Base-by-base conservation (phyloP, 2,329 filamentous ascomycete species). In the Epichloe gansuensis region DNA sequence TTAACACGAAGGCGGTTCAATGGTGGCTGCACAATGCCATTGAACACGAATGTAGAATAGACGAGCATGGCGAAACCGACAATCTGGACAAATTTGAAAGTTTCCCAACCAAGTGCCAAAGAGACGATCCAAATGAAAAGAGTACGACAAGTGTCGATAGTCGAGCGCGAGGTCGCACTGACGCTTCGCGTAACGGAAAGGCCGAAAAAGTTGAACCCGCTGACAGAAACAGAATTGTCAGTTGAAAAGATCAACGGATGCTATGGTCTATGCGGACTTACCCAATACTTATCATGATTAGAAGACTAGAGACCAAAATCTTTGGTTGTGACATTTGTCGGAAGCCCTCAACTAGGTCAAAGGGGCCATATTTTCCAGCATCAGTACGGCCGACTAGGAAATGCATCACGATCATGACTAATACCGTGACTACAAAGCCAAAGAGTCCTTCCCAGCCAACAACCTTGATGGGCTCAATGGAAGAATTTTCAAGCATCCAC, bases 211-310 rank as follows among this genome's bases (percentile, higher is more conserved):
- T 98, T 98, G 79, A 97, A 98, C 51, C 91, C 90, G 57, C 89
- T 94, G 35, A 42, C 34, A 55, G 21, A 42, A 55, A 51, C 4
- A 53, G 51, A 56, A 53, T 65, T 53, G 61, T 43, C 50, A 50
- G 55, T 3, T 34, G n/a, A n/a, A 9, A 34, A 36, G 25, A 39
- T 27, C 8, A 8, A 21, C 31, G 25, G 15, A 9, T 31, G 13
- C 25, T 35, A 9, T 21, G 9, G 13, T 44, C 7, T 7, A 15
- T 25, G 27, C 21, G 21, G 12, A 55, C 58, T 59, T 80, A 94
- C 86, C 91, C 91, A 61, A 98, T 98, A 62, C 89, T 95, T 59
- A 98, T 78, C 93, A 98, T 98, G 66, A 97, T 97, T 53, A 95
- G 68, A 7, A 97, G 51, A 58, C 89, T 95, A 23, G 87, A 87